A percentile compares a stretch with the other conserved stretches of the same genome.
Conservation (phyloP, 805 yeast species). For the Yarrowia yakushimensis region DNA sequence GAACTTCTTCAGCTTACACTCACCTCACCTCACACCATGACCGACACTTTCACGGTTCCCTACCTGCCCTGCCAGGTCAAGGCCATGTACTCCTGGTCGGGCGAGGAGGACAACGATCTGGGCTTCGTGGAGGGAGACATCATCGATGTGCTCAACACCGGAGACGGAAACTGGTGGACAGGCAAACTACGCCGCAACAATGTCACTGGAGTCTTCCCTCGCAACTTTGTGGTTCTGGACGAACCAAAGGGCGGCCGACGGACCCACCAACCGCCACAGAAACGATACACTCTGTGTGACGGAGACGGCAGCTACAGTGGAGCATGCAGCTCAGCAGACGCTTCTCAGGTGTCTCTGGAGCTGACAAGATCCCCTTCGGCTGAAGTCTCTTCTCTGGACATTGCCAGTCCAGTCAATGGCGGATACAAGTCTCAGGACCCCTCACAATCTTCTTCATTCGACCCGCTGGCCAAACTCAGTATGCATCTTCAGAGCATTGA, state of each 20-base stretch:
- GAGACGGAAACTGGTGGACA: conserved; percentile 91
- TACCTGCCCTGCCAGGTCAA: conserved; percentile 64
- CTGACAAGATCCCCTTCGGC: neutral
- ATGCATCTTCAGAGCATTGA: conserved; percentile 5
- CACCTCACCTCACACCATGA: neutral
- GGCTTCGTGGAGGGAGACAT: conserved; percentile 94
- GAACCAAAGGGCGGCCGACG: neutral
- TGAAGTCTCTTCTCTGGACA: neutral
- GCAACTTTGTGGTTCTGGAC: conserved; percentile 61
- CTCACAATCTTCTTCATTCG: neutral
- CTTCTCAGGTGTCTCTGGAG: conserved; percentile 11
- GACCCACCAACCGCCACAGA: neutral
- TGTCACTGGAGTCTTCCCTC: conserved; percentile 81
- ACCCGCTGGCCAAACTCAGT: neutral
- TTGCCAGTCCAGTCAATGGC: neutral
- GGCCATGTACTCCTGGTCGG: conserved; percentile 92
- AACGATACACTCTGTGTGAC: conserved; percentile 5
- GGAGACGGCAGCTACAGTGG: conserved; percentile 1
- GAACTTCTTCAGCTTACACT: neutral
- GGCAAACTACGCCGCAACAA: conserved; percentile 78
- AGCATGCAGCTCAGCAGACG: neutral
- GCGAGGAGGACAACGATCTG: conserved; percentile 77
- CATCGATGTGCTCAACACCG: conserved; percentile 72
- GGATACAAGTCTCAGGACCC: conserved; percentile 7
- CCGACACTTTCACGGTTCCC: conserved; percentile 24